phyloP scores from a whole-genome alignment of 2,329 filamentous ascomycete species.

The Lachnellula subtilissima region DNA sequence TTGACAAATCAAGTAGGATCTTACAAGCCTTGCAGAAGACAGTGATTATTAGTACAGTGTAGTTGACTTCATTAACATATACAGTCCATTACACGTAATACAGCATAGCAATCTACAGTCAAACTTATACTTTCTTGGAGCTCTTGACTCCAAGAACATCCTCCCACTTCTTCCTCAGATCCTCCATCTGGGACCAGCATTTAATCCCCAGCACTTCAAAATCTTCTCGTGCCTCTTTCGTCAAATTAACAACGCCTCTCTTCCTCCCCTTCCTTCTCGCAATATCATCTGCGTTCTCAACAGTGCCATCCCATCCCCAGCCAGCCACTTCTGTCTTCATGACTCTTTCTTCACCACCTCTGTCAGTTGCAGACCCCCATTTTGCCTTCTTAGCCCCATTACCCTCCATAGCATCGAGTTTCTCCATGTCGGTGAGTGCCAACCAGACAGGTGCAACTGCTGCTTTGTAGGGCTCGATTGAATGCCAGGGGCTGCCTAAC shows the following conservation, averaged over 20 bases:
- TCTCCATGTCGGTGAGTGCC: constrained; percentile 60
- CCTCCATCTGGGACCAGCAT: constrained; percentile 70
- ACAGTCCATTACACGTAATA: no score
- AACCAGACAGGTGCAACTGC: constrained; percentile 76
- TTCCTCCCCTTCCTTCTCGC: constrained; percentile 54
- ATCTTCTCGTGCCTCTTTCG: constrained; percentile 51
- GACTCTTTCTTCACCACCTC: constrained; percentile 53
- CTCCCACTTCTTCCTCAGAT: constrained; percentile 63
- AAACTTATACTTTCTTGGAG: not conserved
- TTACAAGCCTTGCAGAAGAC: no score
- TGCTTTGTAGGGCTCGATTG: constrained; percentile 68
- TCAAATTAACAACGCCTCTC: constrained; percentile 53
- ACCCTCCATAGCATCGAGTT: constrained; percentile 51
- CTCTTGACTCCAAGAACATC: constrained; percentile 21
- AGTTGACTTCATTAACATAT: no score
- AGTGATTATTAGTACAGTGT: no score
- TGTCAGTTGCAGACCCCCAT: constrained; percentile 74
- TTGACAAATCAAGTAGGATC: no score
- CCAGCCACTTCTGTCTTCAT: constrained; percentile 79
- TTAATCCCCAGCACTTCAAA: constrained; percentile 58
- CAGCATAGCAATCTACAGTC: no score
- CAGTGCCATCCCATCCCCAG: constrained; percentile 68
- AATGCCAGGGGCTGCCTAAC: constrained; percentile 86
- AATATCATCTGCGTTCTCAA: constrained; percentile 42
- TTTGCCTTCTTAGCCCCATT: constrained; percentile 55